These are phyloP conservation scores for Fusarium begoniae DNA, from an alignment of 2,329 filamentous ascomycete genomes.

Conservation along the genomic window DNA sequence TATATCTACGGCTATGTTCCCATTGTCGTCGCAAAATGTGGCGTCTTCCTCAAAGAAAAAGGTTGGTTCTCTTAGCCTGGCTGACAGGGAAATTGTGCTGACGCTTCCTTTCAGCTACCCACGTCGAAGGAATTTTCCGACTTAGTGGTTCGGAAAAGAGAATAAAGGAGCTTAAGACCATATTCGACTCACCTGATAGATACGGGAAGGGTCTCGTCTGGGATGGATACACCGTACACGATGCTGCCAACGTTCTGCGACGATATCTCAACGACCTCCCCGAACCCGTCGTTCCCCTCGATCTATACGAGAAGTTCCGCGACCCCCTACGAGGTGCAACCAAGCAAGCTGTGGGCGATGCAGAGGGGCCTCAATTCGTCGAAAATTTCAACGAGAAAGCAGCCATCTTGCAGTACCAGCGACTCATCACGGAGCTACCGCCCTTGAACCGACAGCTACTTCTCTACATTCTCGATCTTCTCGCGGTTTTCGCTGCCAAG, in stretches of 20 bases:
- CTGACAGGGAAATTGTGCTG: constrained; percentile 19
- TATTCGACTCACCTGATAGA: constrained; percentile 93
- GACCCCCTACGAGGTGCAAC: constrained; percentile 78
- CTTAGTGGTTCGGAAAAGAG: constrained; percentile 96
- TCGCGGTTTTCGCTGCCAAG: constrained; percentile 97
- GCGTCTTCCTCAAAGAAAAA: constrained; percentile 97
- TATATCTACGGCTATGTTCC: constrained; percentile 99
- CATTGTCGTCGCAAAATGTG: constrained; percentile 97
- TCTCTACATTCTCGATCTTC: constrained; percentile 92
- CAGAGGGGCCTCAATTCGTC: constrained; percentile 73
- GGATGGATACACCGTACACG: constrained; percentile 97
- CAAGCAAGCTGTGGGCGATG: constrained; percentile 77
- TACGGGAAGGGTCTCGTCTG: constrained; percentile 98
- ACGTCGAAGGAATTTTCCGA: constrained; percentile 95
- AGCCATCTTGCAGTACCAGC: constrained; percentile 86
- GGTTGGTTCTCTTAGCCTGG: constrained; percentile 63
- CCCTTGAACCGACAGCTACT: constrained; percentile 92
- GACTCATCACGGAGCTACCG: constrained; percentile 90
- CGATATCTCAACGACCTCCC: constrained; percentile 96
- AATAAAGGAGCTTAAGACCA: constrained; percentile 92
- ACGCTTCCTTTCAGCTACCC: constrained; percentile 72
- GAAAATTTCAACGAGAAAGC: constrained; percentile 70
- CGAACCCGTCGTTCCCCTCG: constrained; percentile 93
- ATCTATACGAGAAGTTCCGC: constrained; percentile 91
- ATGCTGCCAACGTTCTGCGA: constrained; percentile 94